phyloP scores from a whole-genome alignment of 164 flowering plant species.

The Litsea cubeba region DNA sequence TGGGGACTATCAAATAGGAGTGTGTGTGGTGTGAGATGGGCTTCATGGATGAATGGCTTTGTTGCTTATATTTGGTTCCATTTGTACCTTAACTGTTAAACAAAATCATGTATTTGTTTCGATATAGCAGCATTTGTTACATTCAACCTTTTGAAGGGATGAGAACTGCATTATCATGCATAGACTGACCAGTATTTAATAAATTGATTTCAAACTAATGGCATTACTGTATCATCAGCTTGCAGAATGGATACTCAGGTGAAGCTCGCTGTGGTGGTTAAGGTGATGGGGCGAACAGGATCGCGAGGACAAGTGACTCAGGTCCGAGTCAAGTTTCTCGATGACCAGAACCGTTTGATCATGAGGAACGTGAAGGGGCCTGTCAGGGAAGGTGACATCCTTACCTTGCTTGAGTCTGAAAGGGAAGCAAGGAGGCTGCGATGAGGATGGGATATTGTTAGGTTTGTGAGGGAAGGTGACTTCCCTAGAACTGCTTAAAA shows the following conservation, averaged over 20 bases:
- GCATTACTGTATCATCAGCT: neutral
- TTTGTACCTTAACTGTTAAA: too few species aligned
- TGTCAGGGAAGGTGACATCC: slow-evolving; percentile 18
- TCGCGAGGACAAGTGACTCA: slow-evolving; percentile 23
- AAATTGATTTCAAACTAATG: neutral
- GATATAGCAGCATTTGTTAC: too few species aligned
- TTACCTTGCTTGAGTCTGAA: slow-evolving; percentile 20
- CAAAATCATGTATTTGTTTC: too few species aligned
- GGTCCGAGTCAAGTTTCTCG: slow-evolving; percentile 19
- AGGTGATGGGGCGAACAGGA: slow-evolving; percentile 20
- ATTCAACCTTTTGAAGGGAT: too few species aligned
- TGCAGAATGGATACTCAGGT: slow-evolving; percentile 17
- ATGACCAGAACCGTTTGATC: slow-evolving; percentile 20
- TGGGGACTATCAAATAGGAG: too few species aligned
- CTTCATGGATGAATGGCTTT: too few species aligned
- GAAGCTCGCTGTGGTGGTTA: slow-evolving; percentile 19
- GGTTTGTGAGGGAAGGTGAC: neutral
- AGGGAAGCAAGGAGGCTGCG: slow-evolving; percentile 22
- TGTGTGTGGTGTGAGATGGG: too few species aligned
- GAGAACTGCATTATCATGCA: too few species aligned
- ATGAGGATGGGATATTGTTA: neutral
- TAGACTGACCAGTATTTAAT: neutral
- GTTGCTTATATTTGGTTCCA: too few species aligned
- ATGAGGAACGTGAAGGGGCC: slow-evolving; percentile 24
- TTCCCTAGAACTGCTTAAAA: neutral